Conservation (phyloP, 257 asterid genomes). For the Solanum gandarillasii region DNA sequence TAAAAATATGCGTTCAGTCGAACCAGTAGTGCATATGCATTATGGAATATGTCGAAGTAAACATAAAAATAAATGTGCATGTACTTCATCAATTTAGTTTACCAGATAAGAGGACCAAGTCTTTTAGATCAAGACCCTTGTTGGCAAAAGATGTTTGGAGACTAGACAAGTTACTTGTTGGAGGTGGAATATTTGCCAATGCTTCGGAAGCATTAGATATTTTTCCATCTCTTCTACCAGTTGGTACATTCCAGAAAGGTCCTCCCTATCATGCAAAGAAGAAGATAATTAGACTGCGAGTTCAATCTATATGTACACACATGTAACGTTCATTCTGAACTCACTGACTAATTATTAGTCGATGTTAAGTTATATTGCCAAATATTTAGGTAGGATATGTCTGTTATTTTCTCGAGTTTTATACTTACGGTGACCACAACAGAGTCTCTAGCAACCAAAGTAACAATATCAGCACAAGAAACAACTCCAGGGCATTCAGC, state of each 20-base stretch:
- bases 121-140: slow-evolving; percentile 37
- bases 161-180: slow-evolving; percentile 34
- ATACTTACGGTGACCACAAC: slow-evolving; percentile 1
- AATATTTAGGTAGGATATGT: neutral
- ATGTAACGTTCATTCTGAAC: neutral
- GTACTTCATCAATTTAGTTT: neutral
- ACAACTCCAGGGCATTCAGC: slow-evolving; percentile 9
- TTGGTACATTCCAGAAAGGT: slow-evolving; percentile 25
- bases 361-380: neutral
- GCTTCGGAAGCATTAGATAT: slow-evolving; percentile 22
- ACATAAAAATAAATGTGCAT: too few species aligned
- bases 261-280: slow-evolving; percentile 1
- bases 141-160: slow-evolving; percentile 29
- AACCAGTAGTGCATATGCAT: neutral
- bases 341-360: neutral
- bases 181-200: slow-evolving; percentile 46
- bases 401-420: too few species aligned
- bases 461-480: slow-evolving; percentile 11
- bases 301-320: neutral
- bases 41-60: accelerated
- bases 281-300: neutral
- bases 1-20: neutral
- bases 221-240: slow-evolving; percentile 26
- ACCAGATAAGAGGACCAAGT: slow-evolving; percentile 40
- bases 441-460: slow-evolving; percentile 17